A percentile compares a stretch with the other conserved stretches of the same genome.
Conservation (phyloP, 1,139 yeast species). For the Geotrichum citri-aurantii region DNA sequence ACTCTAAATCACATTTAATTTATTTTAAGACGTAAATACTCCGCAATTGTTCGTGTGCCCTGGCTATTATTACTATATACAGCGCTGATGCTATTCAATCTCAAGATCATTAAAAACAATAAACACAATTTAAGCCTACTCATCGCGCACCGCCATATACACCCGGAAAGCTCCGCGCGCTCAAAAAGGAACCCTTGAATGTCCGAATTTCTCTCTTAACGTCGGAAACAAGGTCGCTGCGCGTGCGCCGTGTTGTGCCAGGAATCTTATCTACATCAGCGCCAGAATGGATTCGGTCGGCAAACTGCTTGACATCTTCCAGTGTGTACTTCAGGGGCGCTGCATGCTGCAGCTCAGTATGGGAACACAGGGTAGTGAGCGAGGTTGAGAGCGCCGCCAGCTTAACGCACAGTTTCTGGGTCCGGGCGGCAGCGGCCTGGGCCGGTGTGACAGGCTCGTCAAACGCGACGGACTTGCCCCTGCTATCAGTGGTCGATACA, state of each 20-base stretch:
- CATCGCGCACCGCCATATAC: neutral
- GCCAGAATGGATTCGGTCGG: constrained; percentile 6
- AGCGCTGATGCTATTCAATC: neutral
- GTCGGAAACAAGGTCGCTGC: constrained; percentile 20
- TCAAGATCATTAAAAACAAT: neutral
- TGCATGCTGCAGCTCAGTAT: constrained; percentile 1
- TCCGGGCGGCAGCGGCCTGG: constrained; percentile 6
- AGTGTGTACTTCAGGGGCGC: constrained; percentile 7
- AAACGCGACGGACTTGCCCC: constrained; percentile 9
- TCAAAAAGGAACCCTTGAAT: constrained; percentile 32
- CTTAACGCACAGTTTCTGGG: constrained; percentile 6
- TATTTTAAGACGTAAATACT: neutral
- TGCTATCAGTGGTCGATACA: constrained; percentile 5
- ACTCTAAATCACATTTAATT: neutral
- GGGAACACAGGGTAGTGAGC: neutral
- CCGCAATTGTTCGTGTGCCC: neutral
- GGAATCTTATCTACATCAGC: constrained; percentile 10
- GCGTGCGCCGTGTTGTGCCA: constrained; percentile 6
- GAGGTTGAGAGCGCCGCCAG: neutral
- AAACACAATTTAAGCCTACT: neutral
- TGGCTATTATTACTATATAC: neutral
- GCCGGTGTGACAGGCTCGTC: constrained; percentile 3
- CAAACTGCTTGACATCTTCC: constrained; percentile 1
- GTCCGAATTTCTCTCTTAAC: constrained; percentile 34
- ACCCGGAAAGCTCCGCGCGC: constrained; percentile 21